Conservation (phyloP, 2,329 filamentous ascomycete genomes). For the Ceratocystis cacaofunesta region DNA sequence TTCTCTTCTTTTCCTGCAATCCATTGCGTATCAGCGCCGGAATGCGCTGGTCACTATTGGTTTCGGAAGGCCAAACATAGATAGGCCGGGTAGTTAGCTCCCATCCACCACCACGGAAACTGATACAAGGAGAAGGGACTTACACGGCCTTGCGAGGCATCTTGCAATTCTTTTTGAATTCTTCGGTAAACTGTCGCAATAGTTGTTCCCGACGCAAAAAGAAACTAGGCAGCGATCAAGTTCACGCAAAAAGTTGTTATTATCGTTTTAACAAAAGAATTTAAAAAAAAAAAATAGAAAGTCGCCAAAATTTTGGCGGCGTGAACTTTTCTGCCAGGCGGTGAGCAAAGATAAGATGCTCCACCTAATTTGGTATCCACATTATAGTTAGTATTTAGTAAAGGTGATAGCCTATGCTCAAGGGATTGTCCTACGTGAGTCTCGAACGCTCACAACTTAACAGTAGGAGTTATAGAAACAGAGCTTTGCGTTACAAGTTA, state of each 20-base stretch:
- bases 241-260: background rate
- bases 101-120: background rate
- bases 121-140: conserved; percentile 19
- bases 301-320: conserved; percentile 27
- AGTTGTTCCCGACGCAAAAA: background rate
- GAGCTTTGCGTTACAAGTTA: background rate
- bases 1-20: conserved; percentile 88
- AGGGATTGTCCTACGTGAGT: background rate
- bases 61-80: conserved; percentile 3
- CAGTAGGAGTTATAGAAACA: background rate
- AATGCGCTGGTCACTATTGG: conserved; percentile 66
- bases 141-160: conserved; percentile 48
- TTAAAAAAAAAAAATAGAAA: conserved; percentile 18
- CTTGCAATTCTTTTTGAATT: conserved; percentile 20
- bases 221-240: too few relatives aligned
- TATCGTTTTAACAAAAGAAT: background rate
- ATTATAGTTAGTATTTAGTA: background rate
- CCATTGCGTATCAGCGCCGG: conserved; percentile 84
- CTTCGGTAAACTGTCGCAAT: too few relatives aligned
- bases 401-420: too few relatives aligned
- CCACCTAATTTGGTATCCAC: background rate
- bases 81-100: background rate
- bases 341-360: conserved; percentile 19
- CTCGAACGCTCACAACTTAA: background rate
- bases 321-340: conserved; percentile 28